Conservation (phyloP, 441 rosid species). For the Theobroma grandiflorum region DNA sequence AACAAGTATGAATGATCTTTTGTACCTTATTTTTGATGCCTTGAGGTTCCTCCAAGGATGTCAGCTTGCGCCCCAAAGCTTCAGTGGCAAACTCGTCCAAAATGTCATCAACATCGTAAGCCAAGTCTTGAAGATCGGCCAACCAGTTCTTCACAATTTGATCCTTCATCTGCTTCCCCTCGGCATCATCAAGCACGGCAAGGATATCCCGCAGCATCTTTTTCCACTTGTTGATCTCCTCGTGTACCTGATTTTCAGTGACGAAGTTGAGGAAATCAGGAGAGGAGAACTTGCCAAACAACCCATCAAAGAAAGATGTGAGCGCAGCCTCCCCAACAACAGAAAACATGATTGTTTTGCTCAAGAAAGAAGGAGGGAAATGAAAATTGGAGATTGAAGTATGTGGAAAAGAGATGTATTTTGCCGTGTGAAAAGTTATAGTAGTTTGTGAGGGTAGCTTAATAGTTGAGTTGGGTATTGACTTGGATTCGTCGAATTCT, state of each 20-base stretch:
- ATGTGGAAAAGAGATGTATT: not conserved
- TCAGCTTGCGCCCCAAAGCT: not conserved
- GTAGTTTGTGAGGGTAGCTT: no score
- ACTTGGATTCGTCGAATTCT: no score
- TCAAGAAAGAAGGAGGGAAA: not conserved
- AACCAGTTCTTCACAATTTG: not conserved
- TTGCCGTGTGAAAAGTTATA: no score
- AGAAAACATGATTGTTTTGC: not conserved
- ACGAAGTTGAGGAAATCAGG: not conserved
- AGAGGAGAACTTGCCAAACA: not conserved
- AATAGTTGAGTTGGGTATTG: no score
- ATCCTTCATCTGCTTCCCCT: conserved; percentile 9
- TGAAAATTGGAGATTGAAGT: not conserved
- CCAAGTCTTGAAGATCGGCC: conserved; percentile 17
- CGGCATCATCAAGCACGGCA: conserved; percentile 14
- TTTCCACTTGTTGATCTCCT: conserved; percentile 11
- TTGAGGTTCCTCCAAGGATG: not conserved
- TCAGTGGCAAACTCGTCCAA: conserved; percentile 22
- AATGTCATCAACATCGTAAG: conserved; percentile 22
- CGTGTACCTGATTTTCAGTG: not conserved
- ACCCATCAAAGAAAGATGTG: not conserved
- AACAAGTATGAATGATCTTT: not conserved
- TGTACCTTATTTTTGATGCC: not conserved
- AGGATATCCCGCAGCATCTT: not conserved
- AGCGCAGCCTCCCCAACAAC: not conserved